Base-by-base conservation (phyloP, 345 rosid species). In the Salix arbutifolia region DNA sequence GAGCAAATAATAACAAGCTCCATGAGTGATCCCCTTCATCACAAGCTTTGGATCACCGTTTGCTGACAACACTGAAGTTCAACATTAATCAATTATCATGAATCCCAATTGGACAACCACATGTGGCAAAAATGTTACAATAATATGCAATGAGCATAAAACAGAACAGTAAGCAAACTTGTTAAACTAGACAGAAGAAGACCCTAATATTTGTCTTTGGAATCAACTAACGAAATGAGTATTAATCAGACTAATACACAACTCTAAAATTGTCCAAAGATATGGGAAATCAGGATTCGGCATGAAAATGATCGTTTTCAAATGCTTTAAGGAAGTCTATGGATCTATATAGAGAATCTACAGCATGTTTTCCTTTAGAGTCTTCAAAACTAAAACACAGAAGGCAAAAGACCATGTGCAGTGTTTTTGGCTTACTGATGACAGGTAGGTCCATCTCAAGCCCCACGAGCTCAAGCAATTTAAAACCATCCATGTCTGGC, bases 401-500 rank as follows among this genome's bases (percentile, higher is more conserved):
- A 65, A 31, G 9, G 50, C 33, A 48, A 62, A 37, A 42, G 38
- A 33, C 26, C 73, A 70, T 17, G 74, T 67, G 65, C 13, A 66
- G 33, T 44, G 77, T 62, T 73, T 37, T 65, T 65, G 70, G 66
- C 89, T 83, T 84, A 92, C 97, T 87, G 78, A 93, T 91, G 79
- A 90, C 94, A 40, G 96, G 96, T 75, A 93, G 84, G 86, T 91
- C 91, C 94, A 90, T 90, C 83, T 90, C 94, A 76, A 91, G 97
- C 73, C 94, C 92, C 72, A 92, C 93, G 19, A 83, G 93, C 83
- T 93, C 94, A 67, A 93, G 92, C 25, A 93, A 83, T 84, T 89
- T 88, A 82, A 91, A 93, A 79, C 97, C 96, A 77, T 91, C 94
- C 91, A 91, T 89, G 88, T 89, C 91, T 8, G 96, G 94, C 96